Conservation (phyloP, 2,329 filamentous ascomycete species). For the Claviceps sp. region DNA sequence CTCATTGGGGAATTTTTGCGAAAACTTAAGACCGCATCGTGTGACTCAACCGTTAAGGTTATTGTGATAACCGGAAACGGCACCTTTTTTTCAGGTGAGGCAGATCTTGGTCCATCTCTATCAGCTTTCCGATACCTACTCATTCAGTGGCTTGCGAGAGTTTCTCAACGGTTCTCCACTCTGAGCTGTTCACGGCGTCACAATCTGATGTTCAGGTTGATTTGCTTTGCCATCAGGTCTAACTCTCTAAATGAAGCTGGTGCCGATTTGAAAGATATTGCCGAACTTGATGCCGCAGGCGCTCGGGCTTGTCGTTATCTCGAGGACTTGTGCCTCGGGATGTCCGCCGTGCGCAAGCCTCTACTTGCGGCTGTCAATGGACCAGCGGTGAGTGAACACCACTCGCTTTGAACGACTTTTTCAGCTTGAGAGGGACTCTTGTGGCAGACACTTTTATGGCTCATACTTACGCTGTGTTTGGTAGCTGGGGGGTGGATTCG, state of each 20-base stretch:
- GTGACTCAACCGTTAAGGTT: slow-evolving; percentile 15
- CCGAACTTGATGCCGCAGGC: slow-evolving; percentile 18
- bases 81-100: slow-evolving; percentile 12
- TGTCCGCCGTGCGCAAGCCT: slow-evolving; percentile 27
- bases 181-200: not conserved
- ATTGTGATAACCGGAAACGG: slow-evolving; percentile 25
- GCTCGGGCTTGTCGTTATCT: slow-evolving; percentile 22
- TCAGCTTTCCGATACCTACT: not conserved
- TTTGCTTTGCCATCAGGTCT: not conserved
- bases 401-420: not conserved
- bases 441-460: not conserved
- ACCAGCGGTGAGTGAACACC: slow-evolving; percentile 29
- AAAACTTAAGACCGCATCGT: slow-evolving; percentile 12
- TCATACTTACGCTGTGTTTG: slow-evolving; percentile 6
- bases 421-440: not conserved
- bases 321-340: slow-evolving; percentile 26
- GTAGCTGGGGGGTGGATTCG: slow-evolving; percentile 37
- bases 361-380: slow-evolving; percentile 36
- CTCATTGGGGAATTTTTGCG: slow-evolving; percentile 33
- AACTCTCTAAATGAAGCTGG: slow-evolving; percentile 14
- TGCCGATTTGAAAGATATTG: slow-evolving; percentile 23
- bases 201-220: not conserved
- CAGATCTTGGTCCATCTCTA: not conserved
- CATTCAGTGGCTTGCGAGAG: not conserved
- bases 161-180: slow-evolving; percentile 1